Evolutionary conservation across 768 basidiomycete genomes (phyloP).

Genomic region (Pisolithus albus): DNA sequence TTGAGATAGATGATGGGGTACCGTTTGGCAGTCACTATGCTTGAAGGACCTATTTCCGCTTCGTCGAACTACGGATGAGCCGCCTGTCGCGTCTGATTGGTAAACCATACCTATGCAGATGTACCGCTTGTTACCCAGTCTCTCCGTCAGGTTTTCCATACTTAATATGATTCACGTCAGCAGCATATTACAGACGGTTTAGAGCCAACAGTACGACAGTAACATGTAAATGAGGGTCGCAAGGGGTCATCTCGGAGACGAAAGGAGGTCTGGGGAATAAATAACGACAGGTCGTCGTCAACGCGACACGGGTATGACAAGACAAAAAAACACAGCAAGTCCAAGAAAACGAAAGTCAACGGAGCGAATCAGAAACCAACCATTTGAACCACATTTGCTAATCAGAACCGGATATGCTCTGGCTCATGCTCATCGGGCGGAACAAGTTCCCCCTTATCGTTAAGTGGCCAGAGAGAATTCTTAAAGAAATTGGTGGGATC

Average conservation of each 20-base stretch:
- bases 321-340: not conserved
- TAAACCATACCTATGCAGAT: too few relatives aligned
- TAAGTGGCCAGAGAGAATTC: constrained; percentile 77
- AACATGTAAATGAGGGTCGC: too few relatives aligned
- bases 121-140: too few relatives aligned
- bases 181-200: too few relatives aligned
- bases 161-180: too few relatives aligned
- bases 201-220: too few relatives aligned
- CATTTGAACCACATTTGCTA: not conserved
- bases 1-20: too few relatives aligned
- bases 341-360: not conserved
- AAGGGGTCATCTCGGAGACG: not conserved
- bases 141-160: too few relatives aligned
- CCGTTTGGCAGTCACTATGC: too few relatives aligned
- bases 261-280: not conserved
- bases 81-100: too few relatives aligned
- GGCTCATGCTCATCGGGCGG: constrained; percentile 60
- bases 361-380: not conserved
- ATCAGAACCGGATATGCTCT: constrained; percentile 21
- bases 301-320: not conserved
- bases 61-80: too few relatives aligned
- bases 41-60: too few relatives aligned
- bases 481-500: constrained; percentile 74
- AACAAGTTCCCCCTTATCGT: constrained; percentile 48
- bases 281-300: not conserved